phyloP scores from a whole-genome alignment of 768 basidiomycete genomes.

The Leccinum aurantiacum region DNA sequence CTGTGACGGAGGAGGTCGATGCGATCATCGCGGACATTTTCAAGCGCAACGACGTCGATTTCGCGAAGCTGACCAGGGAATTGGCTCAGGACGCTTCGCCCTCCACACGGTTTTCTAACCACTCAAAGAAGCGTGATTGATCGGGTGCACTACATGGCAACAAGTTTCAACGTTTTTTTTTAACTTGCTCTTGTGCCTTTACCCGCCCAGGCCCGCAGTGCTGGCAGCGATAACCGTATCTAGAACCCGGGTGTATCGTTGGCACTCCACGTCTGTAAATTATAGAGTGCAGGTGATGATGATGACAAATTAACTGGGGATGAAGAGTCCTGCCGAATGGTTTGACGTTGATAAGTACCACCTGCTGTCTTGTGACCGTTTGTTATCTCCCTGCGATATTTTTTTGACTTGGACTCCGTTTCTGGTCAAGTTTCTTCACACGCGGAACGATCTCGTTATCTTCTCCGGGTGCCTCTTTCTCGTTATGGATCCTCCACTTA shows the following conservation, averaged over 20 bases:
- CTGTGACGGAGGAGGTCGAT: conserved; percentile 34
- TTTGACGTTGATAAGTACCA: background rate
- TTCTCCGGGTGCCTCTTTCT: background rate
- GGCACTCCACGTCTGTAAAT: background rate
- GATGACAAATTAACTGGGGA: background rate
- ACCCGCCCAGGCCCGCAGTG: background rate
- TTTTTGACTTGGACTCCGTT: background rate
- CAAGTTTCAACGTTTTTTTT: background rate
- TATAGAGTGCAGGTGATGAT: background rate
- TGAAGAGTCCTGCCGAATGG: background rate
- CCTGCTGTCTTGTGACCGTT: conserved; percentile 7
- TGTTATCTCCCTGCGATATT: conserved; percentile 8
- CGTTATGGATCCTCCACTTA: background rate
- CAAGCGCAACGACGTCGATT: conserved; percentile 32
- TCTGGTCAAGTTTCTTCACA: conserved; percentile 11
- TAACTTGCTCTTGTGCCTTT: background rate
- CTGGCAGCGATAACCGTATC: background rate
- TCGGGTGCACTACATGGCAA: background rate
- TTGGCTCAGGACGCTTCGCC: conserved; percentile 19
- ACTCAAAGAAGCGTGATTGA: conserved; percentile 33
- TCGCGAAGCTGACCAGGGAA: conserved; percentile 29
- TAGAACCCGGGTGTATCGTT: background rate
- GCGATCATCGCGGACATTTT: conserved; percentile 34
- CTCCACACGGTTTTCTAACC: conserved; percentile 22
- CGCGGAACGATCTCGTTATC: conserved; percentile 1